A percentile compares a stretch with the other conserved stretches of the same genome.
Conservation (phyloP, 768 basidiomycete genomes). For the Myochromella boudieri region DNA sequence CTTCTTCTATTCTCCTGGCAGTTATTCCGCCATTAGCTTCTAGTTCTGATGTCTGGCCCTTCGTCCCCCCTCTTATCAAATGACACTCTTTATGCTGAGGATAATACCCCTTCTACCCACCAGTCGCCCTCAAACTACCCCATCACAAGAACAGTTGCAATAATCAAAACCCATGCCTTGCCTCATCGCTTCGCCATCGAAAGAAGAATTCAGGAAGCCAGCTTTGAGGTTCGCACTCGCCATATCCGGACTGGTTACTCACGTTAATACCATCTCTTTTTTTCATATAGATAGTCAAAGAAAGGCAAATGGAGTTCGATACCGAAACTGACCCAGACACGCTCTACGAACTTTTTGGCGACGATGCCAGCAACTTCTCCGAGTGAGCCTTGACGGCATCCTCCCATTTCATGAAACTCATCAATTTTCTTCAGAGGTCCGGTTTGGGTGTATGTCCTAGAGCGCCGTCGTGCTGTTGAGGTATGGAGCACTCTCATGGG, state of each 20-base stretch:
- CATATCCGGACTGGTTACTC: constrained; percentile 9
- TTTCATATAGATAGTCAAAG: constrained; percentile 70
- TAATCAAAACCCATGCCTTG: constrained; percentile 81
- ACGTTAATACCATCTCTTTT: constrained; percentile 17
- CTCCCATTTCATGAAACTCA: constrained; percentile 1
- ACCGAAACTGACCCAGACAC: constrained; percentile 79
- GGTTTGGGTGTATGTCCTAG: constrained; percentile 91
- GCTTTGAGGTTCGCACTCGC: constrained; percentile 66
- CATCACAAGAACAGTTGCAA: constrained; percentile 72
- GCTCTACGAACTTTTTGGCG: constrained; percentile 77
- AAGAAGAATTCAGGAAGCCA: constrained; percentile 72
- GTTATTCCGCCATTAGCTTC: neutral
- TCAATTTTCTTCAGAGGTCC: constrained; percentile 54
- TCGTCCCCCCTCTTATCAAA: constrained; percentile 22
- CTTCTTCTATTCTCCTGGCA: constrained; percentile 4
- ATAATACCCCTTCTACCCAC: constrained; percentile 9
- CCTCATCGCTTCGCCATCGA: constrained; percentile 78
- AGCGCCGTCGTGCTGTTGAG: constrained; percentile 77
- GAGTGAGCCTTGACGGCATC: constrained; percentile 54
- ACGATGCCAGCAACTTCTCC: constrained; percentile 69
- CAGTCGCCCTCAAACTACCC: constrained; percentile 16
- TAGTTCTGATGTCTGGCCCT: constrained; percentile 14
- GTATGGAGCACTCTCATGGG: constrained; percentile 81
- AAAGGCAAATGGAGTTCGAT: constrained; percentile 88
- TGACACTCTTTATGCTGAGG: constrained; percentile 23